Evolutionary conservation across 176 grass and related monocot genomes (phyloP).

Genomic region (Zoysia pacifica): DNA sequence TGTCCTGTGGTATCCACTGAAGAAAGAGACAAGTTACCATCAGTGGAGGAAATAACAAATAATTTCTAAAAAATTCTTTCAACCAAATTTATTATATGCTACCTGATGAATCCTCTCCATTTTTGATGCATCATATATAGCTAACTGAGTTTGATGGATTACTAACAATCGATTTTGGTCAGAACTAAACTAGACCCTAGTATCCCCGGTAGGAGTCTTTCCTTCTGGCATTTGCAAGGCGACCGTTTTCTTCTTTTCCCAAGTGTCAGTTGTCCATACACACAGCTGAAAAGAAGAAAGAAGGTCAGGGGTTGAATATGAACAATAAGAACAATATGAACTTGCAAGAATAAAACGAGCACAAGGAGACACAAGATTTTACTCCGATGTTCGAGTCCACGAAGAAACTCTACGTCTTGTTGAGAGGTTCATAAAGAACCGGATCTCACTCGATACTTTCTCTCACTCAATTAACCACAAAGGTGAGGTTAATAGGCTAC

Average conservation of each 20-base stretch:
- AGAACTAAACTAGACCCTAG: constrained; percentile 87
- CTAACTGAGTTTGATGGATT: constrained; percentile 90
- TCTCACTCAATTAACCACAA: too few relatives aligned
- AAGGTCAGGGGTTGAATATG: too few relatives aligned
- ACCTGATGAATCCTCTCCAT: constrained; percentile 89
- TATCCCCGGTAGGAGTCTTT: constrained; percentile 77
- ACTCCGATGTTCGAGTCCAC: too few relatives aligned
- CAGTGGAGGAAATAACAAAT: constrained; percentile 11
- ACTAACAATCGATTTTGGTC: constrained; percentile 84
- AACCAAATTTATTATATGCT: constrained; percentile 27
- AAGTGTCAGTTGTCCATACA: constrained; percentile 78
- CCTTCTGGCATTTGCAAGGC: constrained; percentile 75
- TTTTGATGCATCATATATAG: constrained; percentile 90
- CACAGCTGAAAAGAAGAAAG: constrained; percentile 62
- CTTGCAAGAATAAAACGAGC: too few relatives aligned
- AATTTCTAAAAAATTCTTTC: not conserved
- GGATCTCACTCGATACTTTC: too few relatives aligned
- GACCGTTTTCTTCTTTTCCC: constrained; percentile 88
- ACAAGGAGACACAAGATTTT: too few relatives aligned
- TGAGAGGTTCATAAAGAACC: too few relatives aligned
- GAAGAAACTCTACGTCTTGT: too few relatives aligned
- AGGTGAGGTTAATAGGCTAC: not conserved
- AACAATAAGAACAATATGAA: too few relatives aligned
- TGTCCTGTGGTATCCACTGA: constrained; percentile 88
- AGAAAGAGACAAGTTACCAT: constrained; percentile 43